Conservation (phyloP, 2,329 filamentous ascomycete genomes). For the Pyrenochaeta sp. region DNA sequence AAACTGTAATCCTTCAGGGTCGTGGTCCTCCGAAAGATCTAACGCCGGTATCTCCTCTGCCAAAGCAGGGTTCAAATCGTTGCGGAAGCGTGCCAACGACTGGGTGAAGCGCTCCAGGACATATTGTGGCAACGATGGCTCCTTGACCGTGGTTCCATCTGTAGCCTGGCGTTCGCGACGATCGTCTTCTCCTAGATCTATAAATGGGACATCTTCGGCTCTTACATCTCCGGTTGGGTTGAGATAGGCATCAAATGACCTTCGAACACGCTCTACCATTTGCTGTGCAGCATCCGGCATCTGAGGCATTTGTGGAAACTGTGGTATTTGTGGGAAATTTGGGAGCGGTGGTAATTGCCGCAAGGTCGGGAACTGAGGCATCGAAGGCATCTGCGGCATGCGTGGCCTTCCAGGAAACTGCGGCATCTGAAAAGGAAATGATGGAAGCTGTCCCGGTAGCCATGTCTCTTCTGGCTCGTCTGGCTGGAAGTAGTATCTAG, state of each 20-base stretch:
- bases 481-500: conserved; percentile 48
- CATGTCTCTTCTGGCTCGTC: conserved; percentile 49
- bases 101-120: conserved; percentile 57
- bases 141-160: conserved; percentile 45
- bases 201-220: conserved; percentile 44
- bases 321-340: conserved; percentile 36
- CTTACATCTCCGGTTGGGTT: conserved; percentile 49
- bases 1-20: conserved; percentile 41
- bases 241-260: conserved; percentile 55
- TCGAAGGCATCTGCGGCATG: conserved; percentile 41
- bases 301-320: conserved; percentile 35
- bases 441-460: conserved; percentile 47
- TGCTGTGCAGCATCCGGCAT: conserved; percentile 46
- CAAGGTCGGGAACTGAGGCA: conserved; percentile 42
- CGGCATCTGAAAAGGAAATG: conserved; percentile 48
- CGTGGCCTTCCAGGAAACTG: conserved; percentile 43
- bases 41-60: conserved; percentile 42
- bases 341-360: conserved; percentile 44
- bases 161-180: conserved; percentile 44
- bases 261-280: conserved; percentile 46
- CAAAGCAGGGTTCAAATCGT: conserved; percentile 50
- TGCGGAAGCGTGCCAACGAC: conserved; percentile 56
- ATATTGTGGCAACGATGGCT: conserved; percentile 55
- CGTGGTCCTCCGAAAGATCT: conserved; percentile 36
- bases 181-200: conserved; percentile 48